These are phyloP conservation scores for Phaeophleospora eucalypticola DNA, from an alignment of 2,329 filamentous ascomycete genomes.

Conservation along the genomic window DNA sequence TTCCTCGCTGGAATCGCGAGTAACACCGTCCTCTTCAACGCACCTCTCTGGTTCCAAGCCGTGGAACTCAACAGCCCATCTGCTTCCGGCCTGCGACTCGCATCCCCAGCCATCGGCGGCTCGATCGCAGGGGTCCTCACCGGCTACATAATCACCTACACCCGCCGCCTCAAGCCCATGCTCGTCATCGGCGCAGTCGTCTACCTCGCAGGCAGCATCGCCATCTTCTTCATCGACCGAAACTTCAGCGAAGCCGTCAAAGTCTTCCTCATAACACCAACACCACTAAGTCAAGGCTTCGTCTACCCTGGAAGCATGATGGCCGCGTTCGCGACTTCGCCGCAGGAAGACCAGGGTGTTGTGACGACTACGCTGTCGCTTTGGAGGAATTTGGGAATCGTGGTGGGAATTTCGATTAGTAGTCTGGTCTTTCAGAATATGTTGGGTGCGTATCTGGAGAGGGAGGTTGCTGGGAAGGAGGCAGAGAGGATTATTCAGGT, in stretches of 20 bases:
- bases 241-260: conserved; percentile 43
- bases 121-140: conserved; percentile 42
- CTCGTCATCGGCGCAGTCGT: conserved; percentile 34
- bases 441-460: conserved; percentile 56
- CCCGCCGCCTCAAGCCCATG: conserved; percentile 41
- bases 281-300: conserved; percentile 45
- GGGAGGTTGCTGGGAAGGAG: conserved; percentile 55
- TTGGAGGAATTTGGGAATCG: conserved; percentile 66
- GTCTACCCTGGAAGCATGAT: conserved; percentile 47
- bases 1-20: conserved; percentile 58
- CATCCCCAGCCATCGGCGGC: conserved; percentile 43
- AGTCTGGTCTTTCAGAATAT: conserved; percentile 71
- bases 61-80: conserved; percentile 4
- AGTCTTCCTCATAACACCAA: conserved; percentile 36
- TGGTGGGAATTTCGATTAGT: conserved; percentile 68
- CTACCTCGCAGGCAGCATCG: conserved; percentile 37
- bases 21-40: conserved; percentile 51
- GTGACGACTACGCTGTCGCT: conserved; percentile 65
- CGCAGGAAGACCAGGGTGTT: conserved; percentile 44
- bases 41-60: conserved; percentile 7
- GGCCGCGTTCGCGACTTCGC: conserved; percentile 40
- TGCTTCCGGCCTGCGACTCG: conserved; percentile 43
- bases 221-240: conserved; percentile 38
- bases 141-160: conserved; percentile 43
- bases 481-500: conserved; percentile 52